Evolutionary conservation across 108 stramenopile genomes (phyloP).

Genomic region (Fragilariopsis cylindrus): DNA sequence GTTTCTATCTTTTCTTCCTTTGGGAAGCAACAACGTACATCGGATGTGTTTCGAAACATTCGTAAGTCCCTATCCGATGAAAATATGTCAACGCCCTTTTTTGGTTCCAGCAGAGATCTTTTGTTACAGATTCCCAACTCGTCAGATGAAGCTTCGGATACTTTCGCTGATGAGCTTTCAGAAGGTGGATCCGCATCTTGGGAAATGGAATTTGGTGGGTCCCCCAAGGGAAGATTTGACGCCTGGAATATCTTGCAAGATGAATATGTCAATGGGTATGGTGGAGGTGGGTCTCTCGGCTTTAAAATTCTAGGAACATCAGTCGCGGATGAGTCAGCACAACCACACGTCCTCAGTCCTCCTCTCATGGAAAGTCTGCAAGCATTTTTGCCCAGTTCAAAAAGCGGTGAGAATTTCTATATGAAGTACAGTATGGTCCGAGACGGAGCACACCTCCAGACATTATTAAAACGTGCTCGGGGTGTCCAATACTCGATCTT

Average conservation of each 20-base stretch:
- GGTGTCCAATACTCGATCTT: constrained; percentile 65
- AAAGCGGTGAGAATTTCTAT: constrained; percentile 66
- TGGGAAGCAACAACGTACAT: constrained; percentile 1
- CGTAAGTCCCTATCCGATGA: constrained; percentile 42
- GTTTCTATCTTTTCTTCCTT: constrained; percentile 17
- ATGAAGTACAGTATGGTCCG: constrained; percentile 73
- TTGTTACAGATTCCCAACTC: constrained; percentile 7
- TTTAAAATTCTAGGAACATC: constrained; percentile 77
- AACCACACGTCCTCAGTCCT: constrained; percentile 78
- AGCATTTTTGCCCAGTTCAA: constrained; percentile 56
- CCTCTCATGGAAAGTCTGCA: constrained; percentile 81
- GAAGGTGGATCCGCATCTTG: constrained; percentile 40
- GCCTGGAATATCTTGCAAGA: constrained; percentile 75
- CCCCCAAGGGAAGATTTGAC: constrained; percentile 36
- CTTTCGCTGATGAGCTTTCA: constrained; percentile 1
- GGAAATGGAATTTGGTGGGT: constrained; percentile 26
- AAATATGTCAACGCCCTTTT: constrained; percentile 13
- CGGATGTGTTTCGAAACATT: constrained; percentile 39
- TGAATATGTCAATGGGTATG: constrained; percentile 75
- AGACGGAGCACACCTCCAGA: constrained; percentile 74
- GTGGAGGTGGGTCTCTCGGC: constrained; percentile 59
- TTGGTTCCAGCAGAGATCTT: constrained; percentile 17
- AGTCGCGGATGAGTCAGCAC: constrained; percentile 51
- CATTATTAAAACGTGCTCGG: constrained; percentile 55
- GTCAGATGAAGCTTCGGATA: neutral